A percentile compares a stretch with the other conserved stretches of the same genome.
Conservation (phyloP, 306 rosid species). For the Rubus parviflorus region DNA sequence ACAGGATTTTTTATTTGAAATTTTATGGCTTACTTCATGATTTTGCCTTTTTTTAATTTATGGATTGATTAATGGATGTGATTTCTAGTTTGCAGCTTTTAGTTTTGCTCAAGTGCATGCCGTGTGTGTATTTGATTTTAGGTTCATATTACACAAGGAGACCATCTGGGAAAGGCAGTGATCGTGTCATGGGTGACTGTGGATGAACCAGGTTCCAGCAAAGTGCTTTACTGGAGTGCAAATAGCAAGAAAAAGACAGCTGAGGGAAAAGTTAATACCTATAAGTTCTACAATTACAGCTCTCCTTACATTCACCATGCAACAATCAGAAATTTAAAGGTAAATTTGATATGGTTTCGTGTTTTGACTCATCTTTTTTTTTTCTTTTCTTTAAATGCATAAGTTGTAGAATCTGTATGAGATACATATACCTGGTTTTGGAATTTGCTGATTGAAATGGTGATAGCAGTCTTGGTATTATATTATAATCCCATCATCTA, state of each 20-base stretch:
- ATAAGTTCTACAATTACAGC: conserved; percentile 50
- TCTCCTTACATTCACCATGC: conserved; percentile 71
- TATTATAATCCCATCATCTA: neutral
- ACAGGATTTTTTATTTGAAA: neutral
- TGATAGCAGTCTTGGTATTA: neutral
- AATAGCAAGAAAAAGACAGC: conserved; percentile 32
- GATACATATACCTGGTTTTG: neutral
- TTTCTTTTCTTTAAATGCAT: neutral
- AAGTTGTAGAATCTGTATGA: neutral
- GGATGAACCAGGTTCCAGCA: conserved; percentile 51
- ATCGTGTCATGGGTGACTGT: conserved; percentile 64
- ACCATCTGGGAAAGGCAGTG: conserved; percentile 57
- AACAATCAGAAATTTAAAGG: conserved; percentile 36
- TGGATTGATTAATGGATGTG: neutral
- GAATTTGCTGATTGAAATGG: neutral
- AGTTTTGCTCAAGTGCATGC: neutral
- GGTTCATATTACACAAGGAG: conserved; percentile 84
- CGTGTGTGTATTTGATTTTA: conserved; percentile 25
- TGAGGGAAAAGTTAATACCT: conserved; percentile 37
- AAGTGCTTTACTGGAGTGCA: conserved; percentile 49
- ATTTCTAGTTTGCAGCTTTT: neutral
- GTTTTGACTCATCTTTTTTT: neutral
- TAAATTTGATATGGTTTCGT: neutral
- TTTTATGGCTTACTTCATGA: neutral
- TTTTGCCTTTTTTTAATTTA: neutral